A percentile compares a stretch with the other conserved stretches of the same genome.
Evolutionary conservation across 179 eudicot genomes (phyloP).

Genomic region (Nepenthes alata): DNA sequence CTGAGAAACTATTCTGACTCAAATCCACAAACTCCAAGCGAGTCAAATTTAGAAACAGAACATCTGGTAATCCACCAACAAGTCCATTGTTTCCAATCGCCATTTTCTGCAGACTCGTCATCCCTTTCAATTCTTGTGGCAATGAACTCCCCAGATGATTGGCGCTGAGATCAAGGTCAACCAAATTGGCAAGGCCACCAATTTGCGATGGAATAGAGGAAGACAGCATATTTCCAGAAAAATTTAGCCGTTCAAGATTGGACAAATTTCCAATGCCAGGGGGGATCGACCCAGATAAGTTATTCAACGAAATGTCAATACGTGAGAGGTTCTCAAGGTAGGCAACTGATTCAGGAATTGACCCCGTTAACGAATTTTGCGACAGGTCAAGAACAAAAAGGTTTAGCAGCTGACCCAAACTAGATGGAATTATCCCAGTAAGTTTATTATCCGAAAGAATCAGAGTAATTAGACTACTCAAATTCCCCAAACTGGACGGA

Average conservation of each 20-base stretch:
- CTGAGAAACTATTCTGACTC: conserved; percentile 59
- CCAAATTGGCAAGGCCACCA: conserved; percentile 43
- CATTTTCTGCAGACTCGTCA: conserved; percentile 52
- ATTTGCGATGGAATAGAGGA: conserved; percentile 48
- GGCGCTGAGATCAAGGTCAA: conserved; percentile 53
- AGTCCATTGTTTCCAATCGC: conserved; percentile 42
- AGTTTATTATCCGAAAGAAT: conserved; percentile 49
- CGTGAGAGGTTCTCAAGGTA: conserved; percentile 38
- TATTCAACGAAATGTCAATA: conserved; percentile 53
- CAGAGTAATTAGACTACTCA: conserved; percentile 35
- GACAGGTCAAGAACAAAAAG: conserved; percentile 79
- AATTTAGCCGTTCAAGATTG: conserved; percentile 35
- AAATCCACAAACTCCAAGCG: conserved; percentile 43
- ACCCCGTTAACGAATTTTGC: conserved; percentile 44
- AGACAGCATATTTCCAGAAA: conserved; percentile 38
- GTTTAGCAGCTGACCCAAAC: conserved; percentile 42
- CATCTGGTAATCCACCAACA: conserved; percentile 44
- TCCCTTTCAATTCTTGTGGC: conserved; percentile 46
- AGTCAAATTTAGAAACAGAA: conserved; percentile 44
- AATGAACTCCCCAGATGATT: conserved; percentile 39
- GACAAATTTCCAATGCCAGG: conserved; percentile 36
- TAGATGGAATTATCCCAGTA: conserved; percentile 51
- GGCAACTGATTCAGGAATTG: conserved; percentile 42
- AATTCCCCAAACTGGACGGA: conserved; percentile 63
- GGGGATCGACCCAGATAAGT: conserved; percentile 46